A percentile compares a stretch with the other conserved stretches of the same genome.
Evolutionary conservation across 768 basidiomycete genomes (phyloP).

Genomic region (Agaricus sinodeliciosus): DNA sequence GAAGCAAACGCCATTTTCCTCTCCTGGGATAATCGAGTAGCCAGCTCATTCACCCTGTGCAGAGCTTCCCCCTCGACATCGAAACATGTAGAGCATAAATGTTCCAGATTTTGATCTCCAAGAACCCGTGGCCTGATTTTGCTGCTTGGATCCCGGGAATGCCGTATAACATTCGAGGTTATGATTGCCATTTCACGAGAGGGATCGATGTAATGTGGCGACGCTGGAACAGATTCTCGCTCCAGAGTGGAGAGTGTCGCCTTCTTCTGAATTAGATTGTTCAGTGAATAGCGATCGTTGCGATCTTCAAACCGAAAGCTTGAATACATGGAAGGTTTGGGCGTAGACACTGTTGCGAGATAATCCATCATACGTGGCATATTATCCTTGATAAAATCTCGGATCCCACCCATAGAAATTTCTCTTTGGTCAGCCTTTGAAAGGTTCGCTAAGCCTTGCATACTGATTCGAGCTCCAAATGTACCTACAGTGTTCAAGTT

Average conservation of each 20-base stretch:
- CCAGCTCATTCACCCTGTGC: constrained; percentile 57
- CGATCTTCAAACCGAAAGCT: not conserved
- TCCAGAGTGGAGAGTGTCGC: constrained; percentile 49
- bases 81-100: constrained; percentile 55
- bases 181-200: constrained; percentile 74
- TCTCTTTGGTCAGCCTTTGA: constrained; percentile 62
- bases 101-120: constrained; percentile 38
- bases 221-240: constrained; percentile 63
- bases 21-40: constrained; percentile 27
- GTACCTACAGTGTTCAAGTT: constrained; percentile 68
- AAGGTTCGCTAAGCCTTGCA: not conserved
- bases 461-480: not conserved
- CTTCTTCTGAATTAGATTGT: constrained; percentile 52
- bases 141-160: constrained; percentile 38
- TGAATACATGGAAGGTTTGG: constrained; percentile 15
- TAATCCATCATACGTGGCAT: constrained; percentile 74
- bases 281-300: constrained; percentile 21
- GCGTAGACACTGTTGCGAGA: constrained; percentile 63
- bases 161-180: constrained; percentile 69
- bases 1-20: constrained; percentile 16
- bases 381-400: constrained; percentile 63
- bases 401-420: constrained; percentile 74
- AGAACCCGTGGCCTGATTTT: constrained; percentile 20
- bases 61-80: constrained; percentile 69
- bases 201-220: constrained; percentile 72